Percentiles rank a stretch among this genome's conserved stretches.
Evolutionary conservation across 129 eudicot genomes (phyloP).

Genomic region (Flaveria ramosissima): DNA sequence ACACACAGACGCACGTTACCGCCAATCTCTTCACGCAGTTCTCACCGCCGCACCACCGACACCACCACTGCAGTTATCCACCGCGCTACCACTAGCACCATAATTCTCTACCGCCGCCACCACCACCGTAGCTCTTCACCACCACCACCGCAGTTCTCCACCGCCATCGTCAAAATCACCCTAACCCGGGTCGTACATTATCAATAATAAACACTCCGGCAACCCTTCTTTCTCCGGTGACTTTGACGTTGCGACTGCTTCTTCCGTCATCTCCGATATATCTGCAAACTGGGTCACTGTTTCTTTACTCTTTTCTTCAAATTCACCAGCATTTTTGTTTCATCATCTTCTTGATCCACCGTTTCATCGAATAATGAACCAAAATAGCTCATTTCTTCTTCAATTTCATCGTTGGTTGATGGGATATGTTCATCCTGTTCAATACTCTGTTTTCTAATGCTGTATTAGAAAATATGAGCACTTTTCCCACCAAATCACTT

Average conservation of each 20-base stretch:
- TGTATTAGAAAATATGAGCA: constrained; percentile 20
- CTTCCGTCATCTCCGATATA: constrained; percentile 26
- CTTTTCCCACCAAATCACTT: constrained; percentile 17
- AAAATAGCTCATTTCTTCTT: constrained; percentile 36
- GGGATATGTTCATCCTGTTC: constrained; percentile 23
- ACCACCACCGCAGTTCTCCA: too few species aligned
- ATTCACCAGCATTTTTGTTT: constrained; percentile 11
- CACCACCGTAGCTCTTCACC: too few species aligned
- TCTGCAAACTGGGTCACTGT: constrained; percentile 18
- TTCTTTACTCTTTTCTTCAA: constrained; percentile 28
- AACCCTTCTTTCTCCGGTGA: constrained; percentile 33
- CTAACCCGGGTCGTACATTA: constrained; percentile 84
- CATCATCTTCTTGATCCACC: constrained; percentile 12
- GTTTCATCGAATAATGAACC: constrained; percentile 49
- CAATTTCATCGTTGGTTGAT: constrained; percentile 20
- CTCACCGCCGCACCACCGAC: too few species aligned
- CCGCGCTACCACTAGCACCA: too few species aligned
- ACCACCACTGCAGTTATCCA: too few species aligned
- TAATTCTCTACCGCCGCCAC: too few species aligned
- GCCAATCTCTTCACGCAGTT: too few species aligned
- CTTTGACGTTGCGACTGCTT: constrained; percentile 6
- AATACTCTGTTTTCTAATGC: constrained; percentile 1
- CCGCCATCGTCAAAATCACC: too few species aligned
- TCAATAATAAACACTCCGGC: constrained; percentile 87
- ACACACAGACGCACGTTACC: too few species aligned